These are phyloP conservation scores for Endoconidiophora polonica DNA, from an alignment of 2,329 filamentous ascomycete genomes.

Conservation along the genomic window DNA sequence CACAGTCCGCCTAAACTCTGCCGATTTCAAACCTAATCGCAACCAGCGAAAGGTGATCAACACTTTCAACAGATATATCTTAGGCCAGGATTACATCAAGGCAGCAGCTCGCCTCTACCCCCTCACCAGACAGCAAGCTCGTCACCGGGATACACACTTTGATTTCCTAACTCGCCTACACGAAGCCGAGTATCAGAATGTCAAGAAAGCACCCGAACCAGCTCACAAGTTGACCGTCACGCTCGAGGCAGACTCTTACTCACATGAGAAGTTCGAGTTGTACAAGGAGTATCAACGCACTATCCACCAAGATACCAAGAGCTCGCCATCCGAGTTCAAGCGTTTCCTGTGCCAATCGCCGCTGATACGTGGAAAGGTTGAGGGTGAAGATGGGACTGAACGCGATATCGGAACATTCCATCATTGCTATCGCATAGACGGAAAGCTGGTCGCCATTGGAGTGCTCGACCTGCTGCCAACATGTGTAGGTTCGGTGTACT, in stretches of 20 bases:
- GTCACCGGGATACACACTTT: constrained; percentile 49
- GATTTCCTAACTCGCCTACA: constrained; percentile 50
- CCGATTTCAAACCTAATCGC: constrained; percentile 46
- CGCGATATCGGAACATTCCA: constrained; percentile 56
- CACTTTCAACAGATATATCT: constrained; percentile 55
- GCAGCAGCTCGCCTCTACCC: constrained; percentile 48
- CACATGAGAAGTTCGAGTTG: constrained; percentile 56
- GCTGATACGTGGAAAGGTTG: constrained; percentile 30
- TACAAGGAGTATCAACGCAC: constrained; percentile 60
- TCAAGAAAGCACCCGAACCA: constrained; percentile 44
- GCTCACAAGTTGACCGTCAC: constrained; percentile 52
- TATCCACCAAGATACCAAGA: constrained; percentile 48
- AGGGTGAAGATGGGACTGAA: constrained; percentile 31
- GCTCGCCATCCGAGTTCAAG: constrained; percentile 48
- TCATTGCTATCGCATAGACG: constrained; percentile 67
- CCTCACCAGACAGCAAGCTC: constrained; percentile 47
- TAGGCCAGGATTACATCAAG: constrained; percentile 50
- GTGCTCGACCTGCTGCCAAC: constrained; percentile 63
- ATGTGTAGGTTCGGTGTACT: constrained; percentile 68
- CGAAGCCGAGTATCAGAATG: constrained; percentile 41
- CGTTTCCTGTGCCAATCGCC: constrained; percentile 62
- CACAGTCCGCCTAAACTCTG: constrained; percentile 56
- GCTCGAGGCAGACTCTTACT: constrained; percentile 53
- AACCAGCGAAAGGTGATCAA: constrained; percentile 64
- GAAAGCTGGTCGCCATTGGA: constrained; percentile 56